Conservation (phyloP, 768 basidiomycete species). For the Rhodosporidiobolus sp. region DNA sequence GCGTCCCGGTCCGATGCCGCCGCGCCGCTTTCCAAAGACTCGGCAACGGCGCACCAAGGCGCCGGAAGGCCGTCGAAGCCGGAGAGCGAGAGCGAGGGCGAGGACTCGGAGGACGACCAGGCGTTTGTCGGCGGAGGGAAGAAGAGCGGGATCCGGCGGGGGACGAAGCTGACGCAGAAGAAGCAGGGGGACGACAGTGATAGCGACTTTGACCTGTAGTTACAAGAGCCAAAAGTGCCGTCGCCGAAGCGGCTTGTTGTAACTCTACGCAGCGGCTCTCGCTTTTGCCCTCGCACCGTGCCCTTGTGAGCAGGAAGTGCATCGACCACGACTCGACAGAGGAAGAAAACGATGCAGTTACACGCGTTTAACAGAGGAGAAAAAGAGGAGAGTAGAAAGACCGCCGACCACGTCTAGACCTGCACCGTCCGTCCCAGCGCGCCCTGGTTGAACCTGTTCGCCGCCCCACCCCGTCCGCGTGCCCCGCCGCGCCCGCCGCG, state of each 20-base stretch:
- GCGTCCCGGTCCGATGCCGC: slow-evolving; percentile 29
- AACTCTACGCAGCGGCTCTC: too few species aligned
- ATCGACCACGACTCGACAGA: neutral
- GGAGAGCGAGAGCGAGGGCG: slow-evolving; percentile 13
- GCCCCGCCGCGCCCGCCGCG: slow-evolving; percentile 20
- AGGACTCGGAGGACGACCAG: slow-evolving; percentile 35
- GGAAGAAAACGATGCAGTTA: slow-evolving; percentile 1
- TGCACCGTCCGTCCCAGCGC: slow-evolving; percentile 34
- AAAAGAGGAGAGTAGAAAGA: neutral
- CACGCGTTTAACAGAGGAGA: neutral
- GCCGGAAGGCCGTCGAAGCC: slow-evolving; percentile 6
- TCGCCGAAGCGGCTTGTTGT: too few species aligned
- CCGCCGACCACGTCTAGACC: slow-evolving; percentile 4
- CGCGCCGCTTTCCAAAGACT: slow-evolving; percentile 15
- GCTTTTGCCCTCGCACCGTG: too few species aligned
- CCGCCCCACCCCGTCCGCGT: slow-evolving; percentile 29
- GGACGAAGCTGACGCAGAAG: slow-evolving; percentile 1
- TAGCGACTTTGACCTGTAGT: slow-evolving; percentile 37
- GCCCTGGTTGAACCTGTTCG: slow-evolving; percentile 31
- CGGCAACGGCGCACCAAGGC: neutral
- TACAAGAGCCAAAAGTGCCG: neutral
- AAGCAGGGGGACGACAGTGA: slow-evolving; percentile 23
- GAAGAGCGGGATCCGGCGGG: slow-evolving; percentile 32
- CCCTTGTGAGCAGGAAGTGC: too few species aligned
- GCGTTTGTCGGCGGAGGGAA: slow-evolving; percentile 33